Evolutionary conservation across 257 asterid genomes (phyloP), one percentile per base, ranked within the genome.

Genomic region (Solanum sejunctum): DNA sequence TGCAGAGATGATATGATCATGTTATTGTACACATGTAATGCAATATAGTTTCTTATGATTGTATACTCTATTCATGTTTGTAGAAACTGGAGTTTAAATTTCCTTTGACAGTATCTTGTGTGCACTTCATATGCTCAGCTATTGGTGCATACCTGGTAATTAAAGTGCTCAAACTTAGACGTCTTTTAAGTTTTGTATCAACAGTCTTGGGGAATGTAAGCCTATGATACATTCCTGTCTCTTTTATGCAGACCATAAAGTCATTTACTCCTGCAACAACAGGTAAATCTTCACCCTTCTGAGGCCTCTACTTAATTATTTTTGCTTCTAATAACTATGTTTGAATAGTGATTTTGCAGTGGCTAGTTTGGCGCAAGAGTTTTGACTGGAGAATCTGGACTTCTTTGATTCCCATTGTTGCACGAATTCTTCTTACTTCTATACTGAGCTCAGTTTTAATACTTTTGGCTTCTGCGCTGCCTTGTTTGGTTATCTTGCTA

Each of bases 251-350:
- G 89, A 94, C 97, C 55, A 91, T 94, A 87, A 94, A 94, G 88
- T 94, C 98, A 63, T 92, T 94, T 85, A 94, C 98, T 71, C 98
- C 97, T 16, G 98, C 97, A 58, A 93, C 98, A 15, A 94, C 97
- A 32, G 98, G 98, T 93, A 84, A 86, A 87, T 69, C 85, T 80
- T 60, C 9, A 43, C 56, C 11, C 36, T 41, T 41, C 18, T 7
- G 80, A 71, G 11, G 80, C 36, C 55, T 43, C 80, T 43, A 41
- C 56, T 10, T 43, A 67, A 12, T 41, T 41, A 18, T 71, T 10
- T 66, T 71, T 43, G 80, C 36, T n/a, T 71, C 23, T 41, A 20
- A 39, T 70, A 39, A 70, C 52, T 84, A 81, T 43, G 84, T 86
- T 86, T 54, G 58, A 36, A 87, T 90, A 94, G 98, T 94, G 71